These are phyloP conservation scores for Rubus idaeus DNA, from an alignment of 306 rosid genomes.

Conservation along the genomic window DNA sequence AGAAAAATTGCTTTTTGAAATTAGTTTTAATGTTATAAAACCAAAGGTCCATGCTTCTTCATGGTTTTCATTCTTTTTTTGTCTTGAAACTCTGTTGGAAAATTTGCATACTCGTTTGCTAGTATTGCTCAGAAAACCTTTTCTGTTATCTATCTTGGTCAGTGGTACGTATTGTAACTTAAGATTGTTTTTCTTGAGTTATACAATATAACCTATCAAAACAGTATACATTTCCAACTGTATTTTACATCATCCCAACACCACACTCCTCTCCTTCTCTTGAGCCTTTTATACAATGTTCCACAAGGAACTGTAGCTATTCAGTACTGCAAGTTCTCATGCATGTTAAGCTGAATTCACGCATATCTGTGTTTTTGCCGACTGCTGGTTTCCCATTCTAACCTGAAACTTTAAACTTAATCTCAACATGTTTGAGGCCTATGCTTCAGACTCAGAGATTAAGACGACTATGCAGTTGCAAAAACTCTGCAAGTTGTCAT, in stretches of 20 bases:
- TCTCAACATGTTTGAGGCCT: not conserved
- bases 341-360: not conserved
- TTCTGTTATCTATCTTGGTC: too few relatives aligned
- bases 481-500: not conserved
- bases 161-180: too few relatives aligned
- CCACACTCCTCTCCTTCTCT: not conserved
- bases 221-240: too few relatives aligned
- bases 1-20: not conserved
- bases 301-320: not conserved
- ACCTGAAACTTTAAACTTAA: not conserved
- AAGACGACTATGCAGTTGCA: not conserved
- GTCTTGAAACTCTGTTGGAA: too few relatives aligned
- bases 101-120: too few relatives aligned
- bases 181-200: too few relatives aligned
- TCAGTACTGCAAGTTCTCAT: not conserved
- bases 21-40: not conserved
- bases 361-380: not conserved
- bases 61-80: too few relatives aligned
- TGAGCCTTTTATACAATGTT: not conserved
- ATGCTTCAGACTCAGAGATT: constrained; percentile 4
- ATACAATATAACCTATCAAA: too few relatives aligned
- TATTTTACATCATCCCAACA: not conserved
- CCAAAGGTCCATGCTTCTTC: not conserved
- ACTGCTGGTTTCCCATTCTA: constrained; percentile 1
- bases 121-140: too few relatives aligned